phyloP scores from a whole-genome alignment of 2,329 filamentous ascomycete species.

The Cercospora zeae-maydis region DNA sequence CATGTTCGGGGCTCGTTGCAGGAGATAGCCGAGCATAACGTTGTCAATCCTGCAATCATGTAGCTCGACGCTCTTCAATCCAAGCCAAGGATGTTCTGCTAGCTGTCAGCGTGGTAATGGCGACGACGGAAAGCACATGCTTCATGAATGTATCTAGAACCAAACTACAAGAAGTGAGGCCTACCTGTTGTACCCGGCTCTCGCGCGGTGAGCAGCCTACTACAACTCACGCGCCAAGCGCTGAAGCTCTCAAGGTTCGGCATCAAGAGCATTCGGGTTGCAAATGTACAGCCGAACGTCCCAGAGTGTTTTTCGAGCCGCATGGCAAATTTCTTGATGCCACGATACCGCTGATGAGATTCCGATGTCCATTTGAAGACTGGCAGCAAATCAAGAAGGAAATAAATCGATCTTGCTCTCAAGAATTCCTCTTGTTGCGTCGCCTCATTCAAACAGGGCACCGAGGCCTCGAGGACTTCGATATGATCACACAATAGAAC shows the following conservation, averaged over 20 bases:
- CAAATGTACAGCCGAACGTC: constrained; percentile 8
- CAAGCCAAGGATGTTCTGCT: constrained; percentile 9
- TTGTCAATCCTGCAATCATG: constrained; percentile 13
- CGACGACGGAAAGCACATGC: background rate
- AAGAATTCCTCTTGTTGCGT: constrained; percentile 5
- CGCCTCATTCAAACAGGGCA: constrained; percentile 3
- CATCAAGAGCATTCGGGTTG: constrained; percentile 8
- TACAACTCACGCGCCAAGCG: constrained; percentile 10
- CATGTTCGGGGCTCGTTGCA: constrained; percentile 11
- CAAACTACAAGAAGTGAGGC: too few species aligned
- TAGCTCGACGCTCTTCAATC: constrained; percentile 4
- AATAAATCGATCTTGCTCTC: background rate
- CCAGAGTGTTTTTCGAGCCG: constrained; percentile 13
- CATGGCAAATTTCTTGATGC: constrained; percentile 6
- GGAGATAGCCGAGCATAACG: constrained; percentile 2
- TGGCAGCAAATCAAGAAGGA: constrained; percentile 8
- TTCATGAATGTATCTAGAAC: too few species aligned
- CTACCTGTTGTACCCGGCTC: constrained; percentile 1
- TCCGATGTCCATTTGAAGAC: background rate
- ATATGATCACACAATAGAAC: constrained; percentile 12
- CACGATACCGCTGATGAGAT: constrained; percentile 8
- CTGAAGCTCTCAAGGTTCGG: constrained; percentile 5
- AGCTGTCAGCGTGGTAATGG: background rate
- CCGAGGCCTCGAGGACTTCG: constrained; percentile 11
- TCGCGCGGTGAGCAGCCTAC: constrained; percentile 1